Percentiles rank a stretch among this genome's conserved stretches.
Conservation (phyloP, 805 yeast genomes). For the Teunomyces funiuensis region DNA sequence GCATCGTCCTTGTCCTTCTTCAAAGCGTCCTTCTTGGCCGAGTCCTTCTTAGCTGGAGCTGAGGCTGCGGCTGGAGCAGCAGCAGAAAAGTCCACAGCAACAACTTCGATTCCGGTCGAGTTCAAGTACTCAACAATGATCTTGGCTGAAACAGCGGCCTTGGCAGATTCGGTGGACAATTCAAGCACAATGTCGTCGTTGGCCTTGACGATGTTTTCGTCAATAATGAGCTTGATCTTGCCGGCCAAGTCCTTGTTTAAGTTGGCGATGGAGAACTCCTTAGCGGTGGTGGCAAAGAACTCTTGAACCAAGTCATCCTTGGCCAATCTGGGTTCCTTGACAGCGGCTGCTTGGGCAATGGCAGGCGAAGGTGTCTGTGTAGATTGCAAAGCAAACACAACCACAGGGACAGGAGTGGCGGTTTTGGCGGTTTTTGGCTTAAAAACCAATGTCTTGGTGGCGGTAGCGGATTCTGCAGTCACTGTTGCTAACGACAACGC, state of each 20-base stretch:
- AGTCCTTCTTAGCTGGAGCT: conserved; percentile 13
- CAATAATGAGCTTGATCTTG: conserved; percentile 61
- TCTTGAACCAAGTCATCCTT: conserved; percentile 73
- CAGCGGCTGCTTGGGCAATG: conserved; percentile 65
- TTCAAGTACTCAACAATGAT: conserved; percentile 47
- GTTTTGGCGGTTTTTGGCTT: conserved; percentile 89
- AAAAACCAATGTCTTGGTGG: conserved; percentile 78
- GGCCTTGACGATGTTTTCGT: conserved; percentile 45
- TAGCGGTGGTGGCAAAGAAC: conserved; percentile 56
- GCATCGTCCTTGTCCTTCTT: conserved; percentile 47
- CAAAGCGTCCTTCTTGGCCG: conserved; percentile 27
- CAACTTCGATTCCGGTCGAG: conserved; percentile 50
- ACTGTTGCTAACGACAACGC: conserved; percentile 62
- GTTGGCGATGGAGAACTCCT: conserved; percentile 61
- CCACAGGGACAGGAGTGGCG: conserved; percentile 74
- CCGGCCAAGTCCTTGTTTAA: conserved; percentile 46
- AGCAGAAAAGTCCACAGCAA: conserved; percentile 52
- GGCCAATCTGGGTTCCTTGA: conserved; percentile 86
- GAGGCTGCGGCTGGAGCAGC: conserved; percentile 27
- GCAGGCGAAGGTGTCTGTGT: conserved; percentile 68
- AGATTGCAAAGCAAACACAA: conserved; percentile 70
- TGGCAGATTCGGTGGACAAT: conserved; percentile 52
- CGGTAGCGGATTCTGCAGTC: conserved; percentile 47
- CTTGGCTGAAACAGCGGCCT: conserved; percentile 49
- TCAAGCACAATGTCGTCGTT: conserved; percentile 39